Conservation (phyloP, 345 rosid genomes). For the Hirschfeldia incana region DNA sequence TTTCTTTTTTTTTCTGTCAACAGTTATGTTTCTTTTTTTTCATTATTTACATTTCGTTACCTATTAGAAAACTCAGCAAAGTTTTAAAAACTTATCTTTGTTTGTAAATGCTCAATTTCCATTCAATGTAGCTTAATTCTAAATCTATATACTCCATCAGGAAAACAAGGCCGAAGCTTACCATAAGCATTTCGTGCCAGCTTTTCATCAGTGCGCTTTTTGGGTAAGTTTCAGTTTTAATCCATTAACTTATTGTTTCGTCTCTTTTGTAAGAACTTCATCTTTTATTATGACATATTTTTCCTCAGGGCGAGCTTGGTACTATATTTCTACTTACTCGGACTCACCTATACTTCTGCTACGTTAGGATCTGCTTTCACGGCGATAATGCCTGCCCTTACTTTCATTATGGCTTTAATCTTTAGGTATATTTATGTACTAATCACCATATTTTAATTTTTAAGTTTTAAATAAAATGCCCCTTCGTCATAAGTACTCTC, state of each 20-base stretch:
- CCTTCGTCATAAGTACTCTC: neutral
- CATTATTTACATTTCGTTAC: neutral
- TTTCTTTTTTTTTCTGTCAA: neutral
- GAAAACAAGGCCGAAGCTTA: conserved; percentile 66
- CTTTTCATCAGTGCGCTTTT: conserved; percentile 65
- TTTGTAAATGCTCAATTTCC: neutral
- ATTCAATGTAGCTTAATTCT: no score
- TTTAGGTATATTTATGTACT: conserved; percentile 45
- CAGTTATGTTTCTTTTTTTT: neutral
- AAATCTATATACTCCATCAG: conserved; percentile 35
- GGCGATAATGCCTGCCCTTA: conserved; percentile 59
- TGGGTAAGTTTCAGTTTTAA: conserved; percentile 46
- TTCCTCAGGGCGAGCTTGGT: conserved; percentile 57
- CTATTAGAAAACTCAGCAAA: neutral
- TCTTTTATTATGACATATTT: neutral
- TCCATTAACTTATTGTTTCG: neutral
- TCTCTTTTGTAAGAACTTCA: neutral
- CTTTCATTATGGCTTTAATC: conserved; percentile 66
- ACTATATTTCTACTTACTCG: conserved; percentile 63
- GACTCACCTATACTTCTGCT: conserved; percentile 69
- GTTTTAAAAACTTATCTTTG: neutral
- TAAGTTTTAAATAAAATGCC: neutral
- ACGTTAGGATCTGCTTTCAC: conserved; percentile 60
- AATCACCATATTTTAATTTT: neutral
- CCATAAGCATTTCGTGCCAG: conserved; percentile 48